Evolutionary conservation across 257 asterid species (phyloP), one percentile per base, ranked within the genome.

Genomic region (Nicotiana benthamiana): DNA sequence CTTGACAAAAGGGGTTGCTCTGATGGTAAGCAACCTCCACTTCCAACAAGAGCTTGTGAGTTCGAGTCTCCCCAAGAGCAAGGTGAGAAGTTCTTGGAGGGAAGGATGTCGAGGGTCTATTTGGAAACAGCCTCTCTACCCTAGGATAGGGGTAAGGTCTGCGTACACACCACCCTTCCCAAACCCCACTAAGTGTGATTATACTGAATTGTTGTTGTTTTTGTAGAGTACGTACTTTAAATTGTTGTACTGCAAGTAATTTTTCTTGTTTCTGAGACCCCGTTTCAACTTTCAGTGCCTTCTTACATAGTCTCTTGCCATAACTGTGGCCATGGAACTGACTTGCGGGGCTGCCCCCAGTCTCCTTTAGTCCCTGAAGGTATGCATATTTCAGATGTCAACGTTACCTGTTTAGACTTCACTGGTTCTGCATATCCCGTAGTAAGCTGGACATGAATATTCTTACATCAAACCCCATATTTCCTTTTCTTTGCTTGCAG

Each of bases 301-400:
- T 87, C 99, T 67, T 94, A 83, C 90, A 85, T 88, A 83, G 86
- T 92, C 66, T 85, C 90, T 75, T 95, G 99, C 72, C 92, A 92
- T 81, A 95, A 95, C 84, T 95, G 99, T 86, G 98, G 99, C 84
- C 99, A 95, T 59, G 98, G 99, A 81, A 86, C 94, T 34, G 98
- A 95, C 87, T 63, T 95, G 90, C 97, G 97, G 1, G 99, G 99
- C 61, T 95, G 99, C 79, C 98, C 99, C 64, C 99, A 95, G 84
- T 90, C 97, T 81, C 99, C 93, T 78, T 84, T 91, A 87, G 84
- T 84, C 75, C 90, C 88, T 60, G 93, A 90, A 93, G 99, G 99
- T 95, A 86, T 27, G 83, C 43, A 28, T 61, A 27, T 54, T 61
- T 28, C 65, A 20, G 24, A 48, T 24, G 24, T 48, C 43, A 48